phyloP scores from a whole-genome alignment of 1,284 basidiomycete genomes.

The Ustilago xerochloae region DNA sequence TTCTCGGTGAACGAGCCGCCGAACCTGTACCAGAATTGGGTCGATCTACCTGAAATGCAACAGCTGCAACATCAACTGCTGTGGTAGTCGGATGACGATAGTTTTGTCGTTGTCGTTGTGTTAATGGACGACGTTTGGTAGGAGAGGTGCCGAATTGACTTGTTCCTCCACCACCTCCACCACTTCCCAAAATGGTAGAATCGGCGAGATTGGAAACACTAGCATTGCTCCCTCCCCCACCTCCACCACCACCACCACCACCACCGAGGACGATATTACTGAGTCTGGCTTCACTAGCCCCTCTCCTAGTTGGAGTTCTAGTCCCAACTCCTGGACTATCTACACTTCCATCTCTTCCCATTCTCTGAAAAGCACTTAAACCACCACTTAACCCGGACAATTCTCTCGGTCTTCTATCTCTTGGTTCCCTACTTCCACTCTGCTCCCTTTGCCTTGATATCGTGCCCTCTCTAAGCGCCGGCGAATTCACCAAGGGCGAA shows the following conservation, averaged over 20 bases:
- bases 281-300: conserved; percentile 22
- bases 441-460: conserved; percentile 13
- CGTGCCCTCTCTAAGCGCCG: conserved; percentile 12
- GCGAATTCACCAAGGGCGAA: conserved; percentile 37
- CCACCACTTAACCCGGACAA: conserved; percentile 37
- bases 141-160: conserved; percentile 46
- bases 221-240: neutral
- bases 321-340: conserved; percentile 33
- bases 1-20: conserved; percentile 32
- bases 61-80: conserved; percentile 58
- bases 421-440: conserved; percentile 47
- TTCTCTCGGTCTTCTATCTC: conserved; percentile 40
- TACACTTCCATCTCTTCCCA: conserved; percentile 43
- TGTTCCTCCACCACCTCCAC: conserved; percentile 16
- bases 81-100: conserved; percentile 58
- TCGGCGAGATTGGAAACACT: conserved; percentile 28
- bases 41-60: conserved; percentile 46
- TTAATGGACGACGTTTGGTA: conserved; percentile 22
- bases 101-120: conserved; percentile 12
- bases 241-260: neutral
- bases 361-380: conserved; percentile 26
- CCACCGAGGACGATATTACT: conserved; percentile 27
- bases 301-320: conserved; percentile 9
- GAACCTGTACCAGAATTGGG: neutral
- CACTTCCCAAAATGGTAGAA: too few species aligned